Evolutionary conservation across 2,329 filamentous ascomycete genomes (phyloP).

Genomic region (Colletotrichum limetticola): DNA sequence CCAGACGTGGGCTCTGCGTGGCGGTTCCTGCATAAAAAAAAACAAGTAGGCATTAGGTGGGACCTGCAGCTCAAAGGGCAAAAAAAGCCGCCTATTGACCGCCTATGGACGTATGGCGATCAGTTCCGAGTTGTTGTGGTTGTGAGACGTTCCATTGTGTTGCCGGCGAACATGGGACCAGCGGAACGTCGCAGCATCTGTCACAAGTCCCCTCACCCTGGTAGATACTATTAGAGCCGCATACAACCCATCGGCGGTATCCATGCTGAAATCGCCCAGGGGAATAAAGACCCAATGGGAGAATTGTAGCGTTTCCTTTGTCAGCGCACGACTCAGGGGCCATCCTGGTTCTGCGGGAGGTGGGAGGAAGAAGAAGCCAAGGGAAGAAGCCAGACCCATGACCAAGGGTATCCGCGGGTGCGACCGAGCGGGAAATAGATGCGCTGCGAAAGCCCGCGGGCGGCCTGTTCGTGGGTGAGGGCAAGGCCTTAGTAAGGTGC

Average conservation of each 20-base stretch:
- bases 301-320: conserved; percentile 14
- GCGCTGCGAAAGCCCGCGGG: not conserved
- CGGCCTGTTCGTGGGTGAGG: not conserved
- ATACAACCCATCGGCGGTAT: not conserved
- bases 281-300: conserved; percentile 6
- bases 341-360: conserved; percentile 3
- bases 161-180: conserved; percentile 11
- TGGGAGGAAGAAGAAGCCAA: not conserved
- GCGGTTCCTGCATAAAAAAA: not conserved
- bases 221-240: conserved; percentile 13
- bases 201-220: conserved; percentile 18
- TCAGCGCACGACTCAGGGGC: not conserved
- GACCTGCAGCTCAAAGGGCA: not conserved
- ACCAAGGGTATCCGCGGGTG: not conserved
- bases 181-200: conserved; percentile 28
- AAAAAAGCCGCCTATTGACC: not conserved
- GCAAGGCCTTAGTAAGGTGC: no score
- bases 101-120: not conserved
- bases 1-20: not conserved
- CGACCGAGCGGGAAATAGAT: conserved; percentile 3
- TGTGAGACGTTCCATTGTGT: not conserved
- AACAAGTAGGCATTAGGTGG: not conserved
- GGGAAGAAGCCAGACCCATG: not conserved
- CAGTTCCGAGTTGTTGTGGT: conserved; percentile 2
- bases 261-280: not conserved